phyloP scores from a whole-genome alignment of 2,329 filamentous ascomycete genomes.

The Dactylonectria macrodidyma region DNA sequence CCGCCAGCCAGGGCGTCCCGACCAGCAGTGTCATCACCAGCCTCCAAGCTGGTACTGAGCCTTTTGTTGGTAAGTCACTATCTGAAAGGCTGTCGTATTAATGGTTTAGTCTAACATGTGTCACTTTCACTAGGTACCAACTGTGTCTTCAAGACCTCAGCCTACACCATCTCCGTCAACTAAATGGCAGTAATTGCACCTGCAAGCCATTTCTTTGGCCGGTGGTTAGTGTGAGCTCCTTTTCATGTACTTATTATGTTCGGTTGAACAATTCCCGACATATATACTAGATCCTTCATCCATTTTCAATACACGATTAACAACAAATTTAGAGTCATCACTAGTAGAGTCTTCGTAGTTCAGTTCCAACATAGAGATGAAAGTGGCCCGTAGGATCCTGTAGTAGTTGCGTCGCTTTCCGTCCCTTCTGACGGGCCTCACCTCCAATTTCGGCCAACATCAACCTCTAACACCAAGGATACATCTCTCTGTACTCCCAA shows the following conservation, averaged over 20 bases:
- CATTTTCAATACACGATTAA: too few relatives aligned
- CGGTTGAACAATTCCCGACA: not conserved
- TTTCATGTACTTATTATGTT: not conserved
- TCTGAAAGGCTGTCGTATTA: too few relatives aligned
- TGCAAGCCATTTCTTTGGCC: not conserved
- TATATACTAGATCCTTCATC: too few relatives aligned
- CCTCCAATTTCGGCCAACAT: too few relatives aligned
- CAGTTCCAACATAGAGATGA: too few relatives aligned
- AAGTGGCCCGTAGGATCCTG: too few relatives aligned
- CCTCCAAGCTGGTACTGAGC: slow-evolving; percentile 63
- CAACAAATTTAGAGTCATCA: too few relatives aligned
- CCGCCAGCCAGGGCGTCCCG: slow-evolving; percentile 57
- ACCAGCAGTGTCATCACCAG: slow-evolving; percentile 35
- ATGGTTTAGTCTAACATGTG: not conserved
- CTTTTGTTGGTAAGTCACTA: slow-evolving; percentile 60
- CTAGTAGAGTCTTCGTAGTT: too few relatives aligned
- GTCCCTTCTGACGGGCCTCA: too few relatives aligned
- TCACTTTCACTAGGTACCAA: slow-evolving; percentile 6
- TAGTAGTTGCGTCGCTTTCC: too few relatives aligned
- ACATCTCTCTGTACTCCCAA: not conserved
- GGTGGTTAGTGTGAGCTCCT: not conserved
- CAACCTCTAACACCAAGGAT: not conserved
- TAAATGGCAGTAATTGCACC: not conserved
- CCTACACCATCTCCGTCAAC: slow-evolving; percentile 26
- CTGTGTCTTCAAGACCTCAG: slow-evolving; percentile 18